phyloP scores from a whole-genome alignment of 441 rosid genomes.

The Syzygium malaccense region DNA sequence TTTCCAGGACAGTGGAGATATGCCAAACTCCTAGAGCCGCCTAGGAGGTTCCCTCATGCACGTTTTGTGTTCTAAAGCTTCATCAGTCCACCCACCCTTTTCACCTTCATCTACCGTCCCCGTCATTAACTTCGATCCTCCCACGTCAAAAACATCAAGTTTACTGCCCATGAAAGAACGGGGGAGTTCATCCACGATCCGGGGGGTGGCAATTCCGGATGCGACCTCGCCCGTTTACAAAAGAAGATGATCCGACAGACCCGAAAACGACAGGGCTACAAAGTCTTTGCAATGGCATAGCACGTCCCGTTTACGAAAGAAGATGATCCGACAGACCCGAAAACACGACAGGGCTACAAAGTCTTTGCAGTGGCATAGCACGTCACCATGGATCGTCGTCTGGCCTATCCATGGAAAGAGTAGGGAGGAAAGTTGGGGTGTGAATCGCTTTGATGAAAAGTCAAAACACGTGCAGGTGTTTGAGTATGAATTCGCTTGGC shows the following conservation, averaged over 20 bases:
- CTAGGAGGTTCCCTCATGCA: background rate
- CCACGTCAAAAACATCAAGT: background rate
- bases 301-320: background rate
- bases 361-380: background rate
- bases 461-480: background rate
- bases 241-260: fast-evolving
- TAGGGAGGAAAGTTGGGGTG: background rate
- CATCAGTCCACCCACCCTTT: background rate
- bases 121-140: background rate
- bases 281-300: background rate
- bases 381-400: background rate
- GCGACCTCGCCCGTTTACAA: fast-evolving
- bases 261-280: background rate
- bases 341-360: background rate
- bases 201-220: background rate
- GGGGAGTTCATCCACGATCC: too few species aligned
- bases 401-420: background rate
- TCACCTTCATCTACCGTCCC: background rate
- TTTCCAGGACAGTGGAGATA: background rate
- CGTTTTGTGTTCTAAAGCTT: background rate
- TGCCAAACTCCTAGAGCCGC: background rate
- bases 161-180: background rate
- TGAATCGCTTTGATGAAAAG: background rate
- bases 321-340: fast-evolving
- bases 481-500: background rate